phyloP scores from a whole-genome alignment of 176 grass and related monocot genomes.

The Stipa capillata region DNA sequence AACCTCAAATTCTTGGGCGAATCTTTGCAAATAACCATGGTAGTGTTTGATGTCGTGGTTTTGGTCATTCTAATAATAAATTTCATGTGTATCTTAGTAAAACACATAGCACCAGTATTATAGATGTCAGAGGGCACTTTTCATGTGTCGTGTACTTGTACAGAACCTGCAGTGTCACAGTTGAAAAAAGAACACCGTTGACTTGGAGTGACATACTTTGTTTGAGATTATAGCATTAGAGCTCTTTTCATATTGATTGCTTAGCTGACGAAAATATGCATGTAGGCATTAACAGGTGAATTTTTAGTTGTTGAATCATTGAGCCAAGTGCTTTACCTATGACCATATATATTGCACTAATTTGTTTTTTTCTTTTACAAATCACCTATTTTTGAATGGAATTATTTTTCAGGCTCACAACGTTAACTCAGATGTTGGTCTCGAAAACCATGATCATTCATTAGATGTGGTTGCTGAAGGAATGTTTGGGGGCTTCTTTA shows the following conservation, averaged over 20 bases:
- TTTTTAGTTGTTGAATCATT: too few species aligned
- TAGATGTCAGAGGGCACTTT: background rate
- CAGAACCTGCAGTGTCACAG: background rate
- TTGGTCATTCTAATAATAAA: background rate
- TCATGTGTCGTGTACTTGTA: background rate
- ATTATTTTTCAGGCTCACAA: too few species aligned
- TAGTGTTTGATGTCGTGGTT: background rate
- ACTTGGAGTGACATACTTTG: background rate
- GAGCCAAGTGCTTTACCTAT: too few species aligned
- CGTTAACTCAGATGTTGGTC: too few species aligned
- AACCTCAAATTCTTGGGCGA: too few species aligned
- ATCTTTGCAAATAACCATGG: background rate
- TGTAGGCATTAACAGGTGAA: background rate
- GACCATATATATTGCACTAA: too few species aligned
- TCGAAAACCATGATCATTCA: too few species aligned
- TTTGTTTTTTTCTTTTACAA: too few species aligned
- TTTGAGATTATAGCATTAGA: background rate
- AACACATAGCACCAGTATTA: background rate
- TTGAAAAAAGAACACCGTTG: background rate
- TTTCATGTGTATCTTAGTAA: background rate
- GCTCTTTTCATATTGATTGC: background rate
- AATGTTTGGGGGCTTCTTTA: too few species aligned
- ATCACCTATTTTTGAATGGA: too few species aligned
- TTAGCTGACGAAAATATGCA: slow-evolving; percentile 1
- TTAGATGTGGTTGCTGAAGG: too few species aligned